Evolutionary conservation across 805 yeast genomes (phyloP).

Genomic region (Yarrowia deformans): DNA sequence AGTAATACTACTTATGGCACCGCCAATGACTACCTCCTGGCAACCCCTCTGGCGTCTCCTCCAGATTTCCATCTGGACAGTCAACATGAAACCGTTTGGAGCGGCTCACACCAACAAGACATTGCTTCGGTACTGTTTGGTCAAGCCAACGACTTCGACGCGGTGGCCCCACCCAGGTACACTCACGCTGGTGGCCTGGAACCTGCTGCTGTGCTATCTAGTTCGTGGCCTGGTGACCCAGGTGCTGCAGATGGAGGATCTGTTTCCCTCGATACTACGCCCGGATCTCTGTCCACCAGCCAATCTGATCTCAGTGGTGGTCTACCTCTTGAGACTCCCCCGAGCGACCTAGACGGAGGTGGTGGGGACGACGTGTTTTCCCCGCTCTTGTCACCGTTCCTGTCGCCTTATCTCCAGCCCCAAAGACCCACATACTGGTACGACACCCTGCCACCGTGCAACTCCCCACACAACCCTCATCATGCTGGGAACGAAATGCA

Average conservation of each 20-base stretch:
- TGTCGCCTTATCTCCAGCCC: background rate
- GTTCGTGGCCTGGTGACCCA: slow-evolving; percentile 21
- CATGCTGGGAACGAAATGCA: too few relatives aligned
- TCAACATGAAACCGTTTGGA: background rate
- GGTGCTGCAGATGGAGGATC: slow-evolving; percentile 7
- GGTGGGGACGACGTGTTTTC: background rate
- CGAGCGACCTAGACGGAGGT: slow-evolving; percentile 8
- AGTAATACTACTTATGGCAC: too few relatives aligned
- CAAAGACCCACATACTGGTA: too few relatives aligned
- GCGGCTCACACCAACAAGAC: background rate
- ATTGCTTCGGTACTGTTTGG: slow-evolving; percentile 4
- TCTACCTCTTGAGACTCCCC: slow-evolving; percentile 14
- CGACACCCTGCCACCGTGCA: too few relatives aligned
- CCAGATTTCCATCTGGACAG: slow-evolving; percentile 12
- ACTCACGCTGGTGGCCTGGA: background rate
- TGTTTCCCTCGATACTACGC: slow-evolving; percentile 8
- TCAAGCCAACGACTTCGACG: background rate
- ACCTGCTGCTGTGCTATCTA: slow-evolving; percentile 14
- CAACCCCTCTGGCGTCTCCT: slow-evolving; percentile 31
- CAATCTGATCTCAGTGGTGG: slow-evolving; percentile 1
- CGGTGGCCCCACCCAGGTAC: background rate
- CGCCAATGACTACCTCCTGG: background rate
- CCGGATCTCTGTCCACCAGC: slow-evolving; percentile 27
- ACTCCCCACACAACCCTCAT: too few relatives aligned
- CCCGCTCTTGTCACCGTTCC: background rate